Conservation (phyloP, 305 asterid species). For the Fraxinus greggii region DNA sequence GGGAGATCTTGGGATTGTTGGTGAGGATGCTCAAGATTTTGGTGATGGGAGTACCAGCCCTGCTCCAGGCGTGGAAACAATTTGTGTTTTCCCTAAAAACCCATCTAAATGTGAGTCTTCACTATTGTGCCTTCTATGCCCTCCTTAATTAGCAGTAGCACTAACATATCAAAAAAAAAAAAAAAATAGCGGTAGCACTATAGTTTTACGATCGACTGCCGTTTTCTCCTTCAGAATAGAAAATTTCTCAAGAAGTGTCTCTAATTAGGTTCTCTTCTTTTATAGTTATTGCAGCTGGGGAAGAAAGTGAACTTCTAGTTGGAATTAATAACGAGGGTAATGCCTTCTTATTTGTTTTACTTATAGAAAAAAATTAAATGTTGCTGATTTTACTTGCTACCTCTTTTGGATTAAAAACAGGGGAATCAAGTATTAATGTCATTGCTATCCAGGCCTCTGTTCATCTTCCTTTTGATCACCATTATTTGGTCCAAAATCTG, state of each 20-base stretch:
- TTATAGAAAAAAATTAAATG: not conserved
- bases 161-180: not conserved
- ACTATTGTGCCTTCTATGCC: not conserved
- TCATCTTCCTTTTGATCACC: conserved; percentile 79
- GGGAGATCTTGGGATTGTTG: conserved; percentile 76
- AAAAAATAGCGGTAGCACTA: not conserved
- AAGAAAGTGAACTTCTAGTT: conserved; percentile 84
- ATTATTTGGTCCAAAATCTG: conserved; percentile 78
- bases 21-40: conserved; percentile 78
- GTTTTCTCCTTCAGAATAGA: not conserved
- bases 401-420: conserved; percentile 39
- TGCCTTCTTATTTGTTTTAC: conserved; percentile 18
- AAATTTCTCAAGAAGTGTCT: not conserved
- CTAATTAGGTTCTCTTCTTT: conserved; percentile 19
- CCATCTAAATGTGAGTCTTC: conserved; percentile 66
- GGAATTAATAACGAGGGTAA: conserved; percentile 89
- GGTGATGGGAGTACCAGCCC: conserved; percentile 60
- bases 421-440: conserved; percentile 61
- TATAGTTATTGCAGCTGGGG: conserved; percentile 81
- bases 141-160: not conserved
- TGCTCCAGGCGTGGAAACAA: conserved; percentile 79
- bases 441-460: conserved; percentile 82
- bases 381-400: conserved; percentile 23
- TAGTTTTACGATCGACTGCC: conserved; percentile 4
- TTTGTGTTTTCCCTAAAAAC: conserved; percentile 84